phyloP scores from a whole-genome alignment of 495 filamentous ascomycete species.

The Poronia punctata region DNA sequence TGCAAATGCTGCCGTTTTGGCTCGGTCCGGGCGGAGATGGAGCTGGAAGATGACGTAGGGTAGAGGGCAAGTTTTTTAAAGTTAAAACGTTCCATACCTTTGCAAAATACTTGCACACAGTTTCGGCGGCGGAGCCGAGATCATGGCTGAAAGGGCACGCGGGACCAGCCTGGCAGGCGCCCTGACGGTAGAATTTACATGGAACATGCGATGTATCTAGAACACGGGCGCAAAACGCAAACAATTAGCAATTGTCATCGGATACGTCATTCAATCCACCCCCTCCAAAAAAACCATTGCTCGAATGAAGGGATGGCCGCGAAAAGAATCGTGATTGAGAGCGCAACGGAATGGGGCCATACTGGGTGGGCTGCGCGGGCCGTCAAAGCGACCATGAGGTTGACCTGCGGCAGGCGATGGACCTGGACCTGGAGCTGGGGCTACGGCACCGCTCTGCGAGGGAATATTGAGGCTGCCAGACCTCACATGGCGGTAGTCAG shows the following conservation, averaged over 20 bases:
- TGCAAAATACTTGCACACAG: constrained; percentile 94
- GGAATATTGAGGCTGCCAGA: constrained; percentile 48
- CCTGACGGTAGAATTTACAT: constrained; percentile 98
- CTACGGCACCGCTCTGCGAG: constrained; percentile 29
- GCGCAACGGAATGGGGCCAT: too few species aligned
- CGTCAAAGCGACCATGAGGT: constrained; percentile 48
- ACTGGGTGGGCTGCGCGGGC: constrained; percentile 80
- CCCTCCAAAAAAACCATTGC: too few species aligned
- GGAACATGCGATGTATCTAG: constrained; percentile 95
- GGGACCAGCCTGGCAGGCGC: constrained; percentile 90
- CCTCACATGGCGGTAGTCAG: constrained; percentile 47
- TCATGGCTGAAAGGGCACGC: constrained; percentile 96
- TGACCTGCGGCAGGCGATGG: constrained; percentile 40
- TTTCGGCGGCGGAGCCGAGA: constrained; percentile 67
- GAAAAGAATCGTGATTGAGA: too few species aligned
- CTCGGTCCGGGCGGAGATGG: background rate
- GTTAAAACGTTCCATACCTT: constrained; percentile 60
- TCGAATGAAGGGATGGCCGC: too few species aligned
- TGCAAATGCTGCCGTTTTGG: too few species aligned
- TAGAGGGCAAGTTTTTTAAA: background rate
- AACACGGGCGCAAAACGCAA: constrained; percentile 11
- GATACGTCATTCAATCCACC: too few species aligned
- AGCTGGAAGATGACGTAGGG: background rate
- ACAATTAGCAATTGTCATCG: constrained; percentile 5
- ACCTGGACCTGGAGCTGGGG: constrained; percentile 32